Base-by-base conservation (phyloP, 73 alveolate genomes). In the Diophrys sp. region DNA sequence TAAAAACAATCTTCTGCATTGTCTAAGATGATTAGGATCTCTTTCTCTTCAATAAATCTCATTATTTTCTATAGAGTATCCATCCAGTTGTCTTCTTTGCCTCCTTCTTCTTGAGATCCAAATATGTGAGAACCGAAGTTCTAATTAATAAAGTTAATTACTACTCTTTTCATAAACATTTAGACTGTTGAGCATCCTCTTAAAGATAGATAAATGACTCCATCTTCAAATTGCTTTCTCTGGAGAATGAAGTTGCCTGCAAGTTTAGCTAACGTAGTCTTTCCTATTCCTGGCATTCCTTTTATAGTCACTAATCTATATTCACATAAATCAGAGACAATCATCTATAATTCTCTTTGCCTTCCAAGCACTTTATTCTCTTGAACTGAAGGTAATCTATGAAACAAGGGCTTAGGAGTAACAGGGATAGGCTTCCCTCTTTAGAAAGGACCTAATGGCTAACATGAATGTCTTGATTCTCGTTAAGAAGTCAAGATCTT, bases 211-310 rank as follows among this genome's bases (percentile, higher is more conserved):
- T 69, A 85, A 0, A 85, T 66, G 5, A 85, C 68, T 26, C 93
- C 93, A 32, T 78, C 77, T 27, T 73, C 57, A 66, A 85, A 85
- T 31, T 70, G 8, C 67, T 56, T 53, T 56, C 93, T 78, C 18
- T 70, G 72, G 11, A 25, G 68, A 0, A 85, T 67, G 67, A 72
- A 85, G 66, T 85, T 70, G 18, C 78, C 84, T 23, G 80, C 83
- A 62, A 73, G 68, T 66, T 81, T 85, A 8, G 88, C 31, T 0
- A 85, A 18, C 32, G 88, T 31, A 0, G 94, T 87, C 33, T 87
- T 87, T 74, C 94, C 94, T 0, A 87, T 87, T n/a, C 94, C 94
- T n/a, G 89, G 94, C 0, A 78, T 69, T 2, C 94, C 94, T 54
- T 71, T 72, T 5, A 87, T 74, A 1, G 89, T 70, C 29, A 87